Conservation (phyloP, 2,329 filamentous ascomycete genomes). For the Leptographium lundbergii region DNA sequence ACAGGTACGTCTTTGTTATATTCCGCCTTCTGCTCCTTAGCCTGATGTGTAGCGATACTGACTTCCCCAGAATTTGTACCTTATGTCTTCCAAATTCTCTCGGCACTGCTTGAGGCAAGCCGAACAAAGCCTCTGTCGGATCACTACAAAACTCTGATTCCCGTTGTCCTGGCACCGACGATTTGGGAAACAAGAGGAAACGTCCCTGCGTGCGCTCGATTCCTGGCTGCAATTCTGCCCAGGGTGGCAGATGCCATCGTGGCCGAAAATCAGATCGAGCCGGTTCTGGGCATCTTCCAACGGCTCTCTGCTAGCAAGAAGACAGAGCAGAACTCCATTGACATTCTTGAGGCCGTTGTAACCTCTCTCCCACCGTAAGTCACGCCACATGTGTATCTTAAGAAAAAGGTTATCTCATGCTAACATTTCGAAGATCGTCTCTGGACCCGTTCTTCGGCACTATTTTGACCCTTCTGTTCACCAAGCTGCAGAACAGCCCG, state of each 20-base stretch:
- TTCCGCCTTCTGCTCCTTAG: slow-evolving; percentile 17
- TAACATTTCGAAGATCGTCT: slow-evolving; percentile 32
- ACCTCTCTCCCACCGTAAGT: slow-evolving; percentile 59
- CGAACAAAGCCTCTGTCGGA: slow-evolving; percentile 64
- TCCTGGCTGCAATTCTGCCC: slow-evolving; percentile 74
- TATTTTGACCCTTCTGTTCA: slow-evolving; percentile 73
- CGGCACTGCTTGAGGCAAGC: slow-evolving; percentile 78
- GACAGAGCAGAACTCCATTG: slow-evolving; percentile 77
- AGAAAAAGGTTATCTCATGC: slow-evolving; percentile 4
- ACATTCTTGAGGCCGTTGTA: slow-evolving; percentile 74
- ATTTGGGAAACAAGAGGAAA: slow-evolving; percentile 92
- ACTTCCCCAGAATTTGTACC: slow-evolving; percentile 66
- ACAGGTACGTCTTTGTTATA: slow-evolving; percentile 38
- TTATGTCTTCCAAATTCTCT: slow-evolving; percentile 92
- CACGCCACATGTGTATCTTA: background rate
- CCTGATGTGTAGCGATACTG: background rate
- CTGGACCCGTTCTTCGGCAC: slow-evolving; percentile 67
- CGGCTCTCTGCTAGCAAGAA: slow-evolving; percentile 71
- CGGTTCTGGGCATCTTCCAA: slow-evolving; percentile 91
- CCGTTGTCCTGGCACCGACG: slow-evolving; percentile 63
- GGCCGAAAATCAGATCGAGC: slow-evolving; percentile 68
- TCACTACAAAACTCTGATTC: slow-evolving; percentile 69
- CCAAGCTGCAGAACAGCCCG: slow-evolving; percentile 52
- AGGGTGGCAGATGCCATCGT: slow-evolving; percentile 62
- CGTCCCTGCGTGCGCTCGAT: slow-evolving; percentile 75